Percentiles rank a stretch among this genome's conserved stretches.
These are phyloP conservation scores for Fraxinus quadrangulata DNA, from an alignment of 257 asterid species.

Conservation along the genomic window DNA sequence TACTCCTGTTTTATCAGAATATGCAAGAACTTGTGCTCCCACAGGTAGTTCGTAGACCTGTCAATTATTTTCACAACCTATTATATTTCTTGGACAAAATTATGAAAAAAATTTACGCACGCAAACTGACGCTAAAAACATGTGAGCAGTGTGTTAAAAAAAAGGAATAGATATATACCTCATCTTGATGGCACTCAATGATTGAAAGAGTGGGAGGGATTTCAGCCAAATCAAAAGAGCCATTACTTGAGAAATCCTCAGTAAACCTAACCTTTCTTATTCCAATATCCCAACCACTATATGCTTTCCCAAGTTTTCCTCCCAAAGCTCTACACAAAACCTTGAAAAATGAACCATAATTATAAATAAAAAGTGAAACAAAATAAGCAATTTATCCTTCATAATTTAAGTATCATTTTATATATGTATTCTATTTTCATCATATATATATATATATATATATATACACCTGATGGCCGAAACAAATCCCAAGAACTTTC, in stretches of 20 bases:
- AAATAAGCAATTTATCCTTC: not conserved
- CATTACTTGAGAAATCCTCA: constrained; percentile 39
- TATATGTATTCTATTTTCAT: not conserved
- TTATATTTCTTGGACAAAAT: not conserved
- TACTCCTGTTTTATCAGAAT: constrained; percentile 64
- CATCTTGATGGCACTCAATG: constrained; percentile 78
- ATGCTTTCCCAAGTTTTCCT: constrained; percentile 61
- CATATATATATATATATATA: constrained; percentile 15
- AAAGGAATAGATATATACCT: constrained; percentile 36
- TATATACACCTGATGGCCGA: constrained; percentile 56
- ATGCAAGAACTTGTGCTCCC: constrained; percentile 60
- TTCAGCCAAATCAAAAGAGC: constrained; percentile 35
- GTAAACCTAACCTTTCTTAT: constrained; percentile 51
- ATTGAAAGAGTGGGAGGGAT: constrained; percentile 52
- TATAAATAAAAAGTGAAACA: not conserved
- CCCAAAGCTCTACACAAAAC: constrained; percentile 71
- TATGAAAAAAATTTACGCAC: not conserved
- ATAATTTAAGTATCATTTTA: not conserved
- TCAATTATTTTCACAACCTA: not conserved
- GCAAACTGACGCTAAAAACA: not conserved
- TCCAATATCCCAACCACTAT: constrained; percentile 79
- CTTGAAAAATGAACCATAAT: constrained; percentile 25
- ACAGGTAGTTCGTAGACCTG: constrained; percentile 77
- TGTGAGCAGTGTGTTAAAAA: not conserved
- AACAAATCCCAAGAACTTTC: constrained; percentile 78